Evolutionary conservation across 495 filamentous ascomycete species (phyloP).

Genomic region (Hypoxylon intermedium): DNA sequence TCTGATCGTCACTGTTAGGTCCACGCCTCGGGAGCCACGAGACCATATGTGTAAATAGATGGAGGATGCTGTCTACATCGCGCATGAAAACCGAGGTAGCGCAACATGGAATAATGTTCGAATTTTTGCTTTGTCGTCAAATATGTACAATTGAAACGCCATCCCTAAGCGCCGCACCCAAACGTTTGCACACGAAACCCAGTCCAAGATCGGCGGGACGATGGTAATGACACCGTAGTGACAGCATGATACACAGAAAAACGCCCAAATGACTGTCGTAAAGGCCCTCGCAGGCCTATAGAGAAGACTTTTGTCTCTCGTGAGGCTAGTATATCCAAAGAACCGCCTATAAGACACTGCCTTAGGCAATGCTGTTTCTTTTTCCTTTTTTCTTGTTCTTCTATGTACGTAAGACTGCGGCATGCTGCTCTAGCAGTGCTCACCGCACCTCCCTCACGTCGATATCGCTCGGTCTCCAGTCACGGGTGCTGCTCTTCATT

Average conservation of each 20-base stretch:
- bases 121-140: constrained; percentile 18
- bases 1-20: neutral
- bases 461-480: constrained; percentile 28
- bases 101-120: constrained; percentile 4
- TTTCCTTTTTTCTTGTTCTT: neutral
- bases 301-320: constrained; percentile 3
- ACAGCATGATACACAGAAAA: constrained; percentile 12
- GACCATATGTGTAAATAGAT: neutral
- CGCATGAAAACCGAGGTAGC: neutral
- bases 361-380: constrained; percentile 13
- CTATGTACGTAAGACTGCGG: too few relatives aligned
- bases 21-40: neutral
- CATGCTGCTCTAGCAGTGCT: neutral
- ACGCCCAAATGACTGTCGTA: constrained; percentile 23
- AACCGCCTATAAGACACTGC: constrained; percentile 14
- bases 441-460: constrained; percentile 24
- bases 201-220: neutral
- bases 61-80: too few relatives aligned
- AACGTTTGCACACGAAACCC: constrained; percentile 1
- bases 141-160: constrained; percentile 35
- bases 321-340: constrained; percentile 31
- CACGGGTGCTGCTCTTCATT: constrained; percentile 28
- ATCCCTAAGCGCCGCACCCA: constrained; percentile 15
- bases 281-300: constrained; percentile 15
- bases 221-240: constrained; percentile 8